Evolutionary conservation across 371 early-diverging fungal species (phyloP).

Genomic region (Mortierella sp.): DNA sequence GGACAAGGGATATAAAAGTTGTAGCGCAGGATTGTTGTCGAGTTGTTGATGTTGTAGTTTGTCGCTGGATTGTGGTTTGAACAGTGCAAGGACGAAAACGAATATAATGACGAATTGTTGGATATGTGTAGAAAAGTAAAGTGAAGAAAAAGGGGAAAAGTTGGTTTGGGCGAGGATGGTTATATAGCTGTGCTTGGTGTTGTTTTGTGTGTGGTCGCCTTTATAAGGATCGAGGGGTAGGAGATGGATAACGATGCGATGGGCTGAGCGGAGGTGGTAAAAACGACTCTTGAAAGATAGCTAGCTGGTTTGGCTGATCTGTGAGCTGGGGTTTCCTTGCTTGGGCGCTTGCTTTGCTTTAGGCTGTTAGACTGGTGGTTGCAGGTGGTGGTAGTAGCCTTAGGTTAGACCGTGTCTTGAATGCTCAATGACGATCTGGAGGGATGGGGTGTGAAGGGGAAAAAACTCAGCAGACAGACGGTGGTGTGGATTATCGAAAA

Average conservation of each 20-base stretch:
- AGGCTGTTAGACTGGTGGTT: no score
- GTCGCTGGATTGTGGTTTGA: not conserved
- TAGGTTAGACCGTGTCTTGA: not conserved
- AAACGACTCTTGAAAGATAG: not conserved
- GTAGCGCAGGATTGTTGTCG: no score
- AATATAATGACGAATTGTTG: no score
- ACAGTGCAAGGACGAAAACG: slow-evolving; percentile 2
- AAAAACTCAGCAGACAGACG: not conserved
- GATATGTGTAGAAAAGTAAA: not conserved
- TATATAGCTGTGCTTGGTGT: slow-evolving; percentile 3
- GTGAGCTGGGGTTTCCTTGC: not conserved
- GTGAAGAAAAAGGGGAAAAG: not conserved
- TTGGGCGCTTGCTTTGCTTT: not conserved
- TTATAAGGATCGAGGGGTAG: not conserved
- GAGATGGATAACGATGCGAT: not conserved
- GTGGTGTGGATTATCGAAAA: not conserved
- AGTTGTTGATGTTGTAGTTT: not conserved
- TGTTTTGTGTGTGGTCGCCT: not conserved
- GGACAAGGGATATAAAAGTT: no score
- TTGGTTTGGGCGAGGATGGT: not conserved
- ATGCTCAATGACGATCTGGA: slow-evolving; percentile 11
- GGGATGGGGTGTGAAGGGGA: not conserved
- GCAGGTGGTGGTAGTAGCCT: not conserved
- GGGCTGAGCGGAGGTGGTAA: not conserved
- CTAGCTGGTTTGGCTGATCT: not conserved